Evolutionary conservation across 176 grass and related monocot species (phyloP).

Genomic region (Cocos nucifera): DNA sequence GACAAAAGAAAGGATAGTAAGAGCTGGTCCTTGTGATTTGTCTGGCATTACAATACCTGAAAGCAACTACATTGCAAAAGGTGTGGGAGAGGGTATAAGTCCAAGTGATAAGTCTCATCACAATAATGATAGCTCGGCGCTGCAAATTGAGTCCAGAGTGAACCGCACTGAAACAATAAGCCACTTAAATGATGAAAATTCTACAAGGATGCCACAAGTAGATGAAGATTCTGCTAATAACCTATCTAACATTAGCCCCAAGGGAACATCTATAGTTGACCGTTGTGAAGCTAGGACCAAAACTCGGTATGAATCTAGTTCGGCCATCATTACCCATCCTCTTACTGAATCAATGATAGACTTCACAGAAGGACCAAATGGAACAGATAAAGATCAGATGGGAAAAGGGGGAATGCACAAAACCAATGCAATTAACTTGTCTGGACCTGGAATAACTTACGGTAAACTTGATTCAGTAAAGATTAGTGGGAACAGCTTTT

Average conservation of each 20-base stretch:
- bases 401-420: not conserved
- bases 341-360: slow-evolving; percentile 19
- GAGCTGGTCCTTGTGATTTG: not conserved
- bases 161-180: too few species aligned
- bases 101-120: not conserved
- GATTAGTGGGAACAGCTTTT: not conserved
- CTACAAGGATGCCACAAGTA: too few species aligned
- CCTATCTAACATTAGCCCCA: not conserved
- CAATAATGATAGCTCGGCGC: too few species aligned
- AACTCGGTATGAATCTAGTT: not conserved
- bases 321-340: not conserved
- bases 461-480: slow-evolving; percentile 1
- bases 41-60: not conserved
- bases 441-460: slow-evolving; percentile 9
- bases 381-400: slow-evolving; percentile 10
- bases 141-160: too few species aligned
- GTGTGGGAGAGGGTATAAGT: not conserved
- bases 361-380: not conserved
- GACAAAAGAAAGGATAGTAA: not conserved
- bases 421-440: not conserved
- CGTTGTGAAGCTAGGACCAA: slow-evolving; percentile 2
- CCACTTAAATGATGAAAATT: too few species aligned
- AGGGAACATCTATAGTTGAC: not conserved
- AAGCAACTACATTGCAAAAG: not conserved
- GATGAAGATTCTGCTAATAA: not conserved